Conservation (phyloP, 177 flowering plant genomes). For the Vitis hybrid region DNA sequence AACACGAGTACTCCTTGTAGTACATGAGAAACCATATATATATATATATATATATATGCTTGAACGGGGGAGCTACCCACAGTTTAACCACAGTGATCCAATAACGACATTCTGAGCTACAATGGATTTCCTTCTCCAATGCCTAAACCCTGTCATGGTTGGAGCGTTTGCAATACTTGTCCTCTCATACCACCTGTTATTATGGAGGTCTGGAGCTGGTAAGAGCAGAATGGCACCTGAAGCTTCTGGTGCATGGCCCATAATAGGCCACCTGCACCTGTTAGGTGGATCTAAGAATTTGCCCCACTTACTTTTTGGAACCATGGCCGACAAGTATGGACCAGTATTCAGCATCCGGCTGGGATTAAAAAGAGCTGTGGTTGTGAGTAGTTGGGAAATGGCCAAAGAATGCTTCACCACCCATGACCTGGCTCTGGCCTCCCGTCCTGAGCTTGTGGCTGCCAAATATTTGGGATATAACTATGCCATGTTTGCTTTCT, state of each 20-base stretch:
- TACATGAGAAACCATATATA: too few relatives aligned
- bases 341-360: constrained; percentile 27
- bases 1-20: too few relatives aligned
- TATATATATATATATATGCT: too few relatives aligned
- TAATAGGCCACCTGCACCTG: too few relatives aligned
- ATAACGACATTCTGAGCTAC: too few relatives aligned
- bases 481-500: constrained; percentile 29
- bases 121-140: constrained; percentile 5
- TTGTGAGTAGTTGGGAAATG: constrained; percentile 25
- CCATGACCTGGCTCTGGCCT: constrained; percentile 22
- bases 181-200: background rate
- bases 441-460: constrained; percentile 19
- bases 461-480: constrained; percentile 24
- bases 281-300: too few relatives aligned
- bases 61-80: background rate
- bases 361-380: constrained; percentile 19
- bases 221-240: too few relatives aligned
- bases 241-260: too few relatives aligned
- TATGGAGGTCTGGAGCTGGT: too few relatives aligned
- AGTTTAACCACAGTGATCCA: background rate
- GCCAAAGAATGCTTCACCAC: constrained; percentile 33
- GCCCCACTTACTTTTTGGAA: constrained; percentile 15
- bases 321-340: constrained; percentile 27
- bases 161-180: constrained; percentile 2
- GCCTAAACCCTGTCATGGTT: constrained; percentile 2